Base-by-base conservation (phyloP, 2,329 filamentous ascomycete genomes). In the Talaromyces sp. region DNA sequence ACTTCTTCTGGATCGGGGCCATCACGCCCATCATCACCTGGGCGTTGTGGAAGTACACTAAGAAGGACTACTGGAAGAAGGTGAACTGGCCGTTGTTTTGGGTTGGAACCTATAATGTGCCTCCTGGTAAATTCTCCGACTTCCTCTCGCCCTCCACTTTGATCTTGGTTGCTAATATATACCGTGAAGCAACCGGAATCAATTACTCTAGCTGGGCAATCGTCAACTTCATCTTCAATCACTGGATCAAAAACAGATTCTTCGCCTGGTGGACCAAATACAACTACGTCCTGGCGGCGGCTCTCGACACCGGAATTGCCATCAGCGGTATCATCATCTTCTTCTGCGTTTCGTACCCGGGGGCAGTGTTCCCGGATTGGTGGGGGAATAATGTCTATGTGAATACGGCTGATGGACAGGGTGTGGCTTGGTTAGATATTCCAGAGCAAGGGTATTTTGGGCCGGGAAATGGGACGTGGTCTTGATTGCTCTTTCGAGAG, bases 161-260 rank as follows among this genome's bases (percentile, higher is more conserved):
- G 4, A 6, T 33, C n/a, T 33, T 12, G 14, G 2, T 8, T 37
- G 12, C 44, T 60, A 52, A 60, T 37, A 18, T n/a, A 16, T n/a
- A n/a, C n/a, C n/a, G n/a, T 44, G 28, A 35, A 68, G 72, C 72
- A 21, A 75, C 73, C 25, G 71, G 71, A 28, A 72, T 75, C 54
- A 75, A 73, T 56, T 74, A 74, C 58, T 73, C 72, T n/a, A 72
- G 70, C 61, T 74, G 72, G 71, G 71, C 69, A 3, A 64, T 75
- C 14, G 72, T 75, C 48, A 76, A 76, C 39, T 96, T 89, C 75
- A 68, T 91, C 48, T 96, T 96, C 82, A 96, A 96, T 74, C 88
- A 88, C 72, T 75, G 88, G 64, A 83, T 96, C 70, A 86, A 88
- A 73, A 85, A 84, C 40, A 82, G 87, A 23, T 88, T 86, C 21